Evolutionary conservation across 352 stramenopile species (phyloP).

Genomic region (Chrysophaeum taylorii): DNA sequence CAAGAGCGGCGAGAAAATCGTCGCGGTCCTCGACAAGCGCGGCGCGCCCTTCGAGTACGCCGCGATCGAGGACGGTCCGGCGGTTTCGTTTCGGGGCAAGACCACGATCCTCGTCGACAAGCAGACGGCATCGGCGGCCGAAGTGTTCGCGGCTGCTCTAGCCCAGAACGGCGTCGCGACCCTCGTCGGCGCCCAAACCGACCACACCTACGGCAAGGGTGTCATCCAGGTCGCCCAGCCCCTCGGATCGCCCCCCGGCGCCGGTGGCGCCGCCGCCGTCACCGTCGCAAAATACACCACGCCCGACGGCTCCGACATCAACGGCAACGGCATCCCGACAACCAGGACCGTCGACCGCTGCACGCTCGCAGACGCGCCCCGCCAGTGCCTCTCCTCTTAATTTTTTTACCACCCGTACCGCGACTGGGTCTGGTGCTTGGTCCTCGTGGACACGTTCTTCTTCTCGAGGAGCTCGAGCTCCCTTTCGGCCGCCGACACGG

Average conservation of each 20-base stretch:
- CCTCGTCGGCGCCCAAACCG: conserved; percentile 32
- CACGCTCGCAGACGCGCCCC: background rate
- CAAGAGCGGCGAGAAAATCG: conserved; percentile 37
- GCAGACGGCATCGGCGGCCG: conserved; percentile 46
- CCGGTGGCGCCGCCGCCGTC: conserved; percentile 38
- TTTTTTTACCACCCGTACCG: conserved; percentile 40
- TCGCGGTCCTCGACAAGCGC: conserved; percentile 60
- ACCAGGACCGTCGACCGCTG: conserved; percentile 29
- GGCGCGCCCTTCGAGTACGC: conserved; percentile 21
- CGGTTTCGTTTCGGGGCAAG: background rate
- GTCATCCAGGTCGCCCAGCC: conserved; percentile 63
- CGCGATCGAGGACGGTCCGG: conserved; percentile 18
- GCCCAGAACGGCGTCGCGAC: conserved; percentile 50
- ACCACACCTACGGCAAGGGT: conserved; percentile 61
- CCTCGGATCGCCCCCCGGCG: conserved; percentile 24
- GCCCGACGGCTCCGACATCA: conserved; percentile 60
- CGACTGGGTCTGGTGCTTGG: conserved; percentile 33
- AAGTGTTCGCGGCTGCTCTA: conserved; percentile 52
- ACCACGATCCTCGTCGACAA: conserved; percentile 38
- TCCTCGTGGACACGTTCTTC: conserved; percentile 19
- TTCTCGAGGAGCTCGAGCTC: conserved; percentile 37
- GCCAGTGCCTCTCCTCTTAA: background rate
- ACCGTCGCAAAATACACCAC: conserved; percentile 65
- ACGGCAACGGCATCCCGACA: conserved; percentile 51
- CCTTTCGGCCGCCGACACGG: conserved; percentile 29